Base-by-base conservation (phyloP, 495 filamentous ascomycete species). In the Lindgomyces ingoldianus region DNA sequence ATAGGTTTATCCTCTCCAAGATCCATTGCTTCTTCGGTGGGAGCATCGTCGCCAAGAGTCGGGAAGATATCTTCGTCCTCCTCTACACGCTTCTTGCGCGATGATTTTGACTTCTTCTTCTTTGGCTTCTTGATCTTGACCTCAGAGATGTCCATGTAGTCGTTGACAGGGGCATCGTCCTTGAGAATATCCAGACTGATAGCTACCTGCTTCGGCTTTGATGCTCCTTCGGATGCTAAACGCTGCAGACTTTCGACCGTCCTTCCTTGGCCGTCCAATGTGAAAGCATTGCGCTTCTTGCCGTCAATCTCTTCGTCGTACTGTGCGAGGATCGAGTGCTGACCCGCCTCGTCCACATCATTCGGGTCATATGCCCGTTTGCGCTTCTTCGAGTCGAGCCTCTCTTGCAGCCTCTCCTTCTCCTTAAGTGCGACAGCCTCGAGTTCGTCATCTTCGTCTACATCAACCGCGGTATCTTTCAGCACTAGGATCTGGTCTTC, bases 271-370 rank as follows among this genome's bases (percentile, higher is more conserved):
- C 85, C 87, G 73, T 91, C 91, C 29, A 98, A 78, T 0, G 89
- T 95, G 71, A 98, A 98, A 16, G 81, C 79, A 76, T 96, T 97
- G 51, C 84, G 83, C 76, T 93, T 94, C 78, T 96, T 96, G 57
- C 91, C 92, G 42, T 90, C 84, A 49, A 96, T 96, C 70, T 95
- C 93, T 71, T 96, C 93, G 67, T 98, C 94, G 72, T 98, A 98
- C 60, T 98, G 91, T 22, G 85, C 81, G 47, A 98, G 78, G 26
- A 98, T 82, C 2, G 78, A 78, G 50, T 79, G 81, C 58, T 85
- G 79, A 52, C 85, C 88, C 55, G 81, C 83, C 62, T 88, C 89
- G 57, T 85, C 85, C 16, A 85, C 80, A 47, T 87, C 87, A 66
- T 89, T 83, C 1, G 93, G 92, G 69, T 98, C 89, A 69, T 98